Evolutionary conservation across 345 rosid genomes (phyloP).

Genomic region (Nasturtium officinale): DNA sequence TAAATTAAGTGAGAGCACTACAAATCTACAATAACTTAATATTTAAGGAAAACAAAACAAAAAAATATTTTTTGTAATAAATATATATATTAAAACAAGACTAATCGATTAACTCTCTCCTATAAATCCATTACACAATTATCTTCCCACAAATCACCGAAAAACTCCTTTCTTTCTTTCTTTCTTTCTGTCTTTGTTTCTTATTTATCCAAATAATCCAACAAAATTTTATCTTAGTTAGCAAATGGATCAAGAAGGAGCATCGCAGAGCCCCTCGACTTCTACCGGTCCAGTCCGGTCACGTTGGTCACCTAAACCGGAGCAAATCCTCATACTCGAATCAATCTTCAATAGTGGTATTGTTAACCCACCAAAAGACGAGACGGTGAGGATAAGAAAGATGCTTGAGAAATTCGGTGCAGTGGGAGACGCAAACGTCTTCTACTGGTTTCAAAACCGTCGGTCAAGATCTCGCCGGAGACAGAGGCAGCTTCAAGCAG

Average conservation of each 20-base stretch:
- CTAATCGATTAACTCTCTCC: slow-evolving; percentile 5
- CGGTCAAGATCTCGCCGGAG: slow-evolving; percentile 96
- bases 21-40: slow-evolving; percentile 19
- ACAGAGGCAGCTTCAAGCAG: slow-evolving; percentile 86
- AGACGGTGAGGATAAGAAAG: slow-evolving; percentile 87
- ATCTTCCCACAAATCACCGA: slow-evolving; percentile 18
- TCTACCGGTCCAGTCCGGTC: slow-evolving; percentile 81
- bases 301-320: slow-evolving; percentile 98
- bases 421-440: slow-evolving; percentile 93
- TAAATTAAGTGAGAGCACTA: slow-evolving; percentile 15
- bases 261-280: slow-evolving; percentile 50
- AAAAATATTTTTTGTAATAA: no score
- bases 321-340: slow-evolving; percentile 95
- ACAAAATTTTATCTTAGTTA: slow-evolving; percentile 10
- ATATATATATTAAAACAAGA: no score
- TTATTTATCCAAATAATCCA: slow-evolving; percentile 40
- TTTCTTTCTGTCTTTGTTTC: slow-evolving; percentile 15
- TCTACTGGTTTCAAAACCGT: slow-evolving; percentile 99
- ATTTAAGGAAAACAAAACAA: slow-evolving; percentile 19
- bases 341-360: slow-evolving; percentile 97
- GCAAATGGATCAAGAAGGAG: slow-evolving; percentile 69
- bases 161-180: slow-evolving; percentile 28
- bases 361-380: slow-evolving; percentile 97
- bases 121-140: slow-evolving; percentile 25
- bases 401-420: slow-evolving; percentile 91